Percentiles rank a stretch among this genome's conserved stretches.
phyloP scores from a whole-genome alignment of 176 grass and related monocot species.

The Triticum monococcum region DNA sequence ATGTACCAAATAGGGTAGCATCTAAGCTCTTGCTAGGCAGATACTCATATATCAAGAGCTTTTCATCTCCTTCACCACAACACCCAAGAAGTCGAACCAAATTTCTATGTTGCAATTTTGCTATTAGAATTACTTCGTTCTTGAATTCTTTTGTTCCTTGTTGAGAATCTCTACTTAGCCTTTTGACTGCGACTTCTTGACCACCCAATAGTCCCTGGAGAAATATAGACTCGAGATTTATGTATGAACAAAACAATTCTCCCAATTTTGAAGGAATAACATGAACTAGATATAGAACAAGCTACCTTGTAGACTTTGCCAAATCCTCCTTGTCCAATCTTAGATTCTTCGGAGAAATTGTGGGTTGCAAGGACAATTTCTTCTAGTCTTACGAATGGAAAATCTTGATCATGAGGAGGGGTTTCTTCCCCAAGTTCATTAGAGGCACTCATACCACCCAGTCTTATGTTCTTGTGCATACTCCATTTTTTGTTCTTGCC shows the following conservation, averaged over 20 bases:
- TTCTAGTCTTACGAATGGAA: constrained; percentile 23
- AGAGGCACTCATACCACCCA: not conserved
- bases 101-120: too few relatives aligned
- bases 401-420: not conserved
- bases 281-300: not conserved
- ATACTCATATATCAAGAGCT: too few relatives aligned
- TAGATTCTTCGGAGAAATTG: constrained; percentile 6
- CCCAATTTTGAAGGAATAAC: not conserved
- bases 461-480: not conserved
- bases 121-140: too few relatives aligned
- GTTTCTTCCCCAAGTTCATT: not conserved
- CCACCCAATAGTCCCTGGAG: too few relatives aligned
- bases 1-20: not conserved
- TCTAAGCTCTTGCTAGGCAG: too few relatives aligned
- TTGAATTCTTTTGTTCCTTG: too few relatives aligned
- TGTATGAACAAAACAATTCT: too few relatives aligned
- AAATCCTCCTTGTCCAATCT: not conserved
- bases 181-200: too few relatives aligned
- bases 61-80: constrained; percentile 14
- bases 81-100: too few relatives aligned
- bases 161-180: too few relatives aligned
- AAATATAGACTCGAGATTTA: too few relatives aligned
- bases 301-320: constrained; percentile 32
- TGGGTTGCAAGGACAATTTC: constrained; percentile 10
- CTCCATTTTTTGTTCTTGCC: not conserved